Base-by-base conservation (phyloP, 2,329 filamentous ascomycete genomes). In the Fusarium austroafricanum region DNA sequence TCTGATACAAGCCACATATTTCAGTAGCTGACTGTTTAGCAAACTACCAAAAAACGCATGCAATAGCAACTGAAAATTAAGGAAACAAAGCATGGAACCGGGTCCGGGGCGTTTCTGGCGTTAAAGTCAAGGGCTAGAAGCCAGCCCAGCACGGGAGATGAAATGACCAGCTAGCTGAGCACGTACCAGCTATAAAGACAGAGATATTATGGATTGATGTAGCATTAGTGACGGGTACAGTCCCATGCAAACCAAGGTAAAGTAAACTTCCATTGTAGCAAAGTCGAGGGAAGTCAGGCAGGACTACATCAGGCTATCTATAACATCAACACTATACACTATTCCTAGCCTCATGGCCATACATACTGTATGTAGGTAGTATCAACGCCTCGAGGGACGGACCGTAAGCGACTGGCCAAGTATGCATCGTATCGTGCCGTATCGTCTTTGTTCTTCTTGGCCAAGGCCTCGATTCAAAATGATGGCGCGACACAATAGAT, bases 91-190 rank as follows among this genome's bases (percentile, higher is more conserved):
- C 40, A 49, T 23, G 28, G 55, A 58, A 26, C 26, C 33, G 33
- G 46, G 50, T 33, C 60, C 42, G 63, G 60, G 38, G 60, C 50
- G 46, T 51, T 65, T 61, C 52, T 67, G 64, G 60, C 42, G 47
- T 55, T 21, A 68, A 68, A 68, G 65, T 56, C 44, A 55, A 68
- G 44, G 60, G 50, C 45, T 45, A 68, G 37, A 55, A 47, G 46
- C 35, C 54, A 59, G 46, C 38, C 46, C 43, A 42, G n/a, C 51
- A 50, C 55, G 61, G 43, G 61, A 68, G 51, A 44, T 61, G 56
- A 68, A 45, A 65, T 61, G 61, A 66, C 61, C 44, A 54, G 46
- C 33, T 33, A 35, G 33, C 40, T 53, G 50, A 53, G 65, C 67
- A 70, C 66, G 45, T 53, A 67, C 57, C 65, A 68, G 28, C 44